phyloP scores from a whole-genome alignment of 176 grass and related monocot genomes.

The Oryza longistaminata region DNA sequence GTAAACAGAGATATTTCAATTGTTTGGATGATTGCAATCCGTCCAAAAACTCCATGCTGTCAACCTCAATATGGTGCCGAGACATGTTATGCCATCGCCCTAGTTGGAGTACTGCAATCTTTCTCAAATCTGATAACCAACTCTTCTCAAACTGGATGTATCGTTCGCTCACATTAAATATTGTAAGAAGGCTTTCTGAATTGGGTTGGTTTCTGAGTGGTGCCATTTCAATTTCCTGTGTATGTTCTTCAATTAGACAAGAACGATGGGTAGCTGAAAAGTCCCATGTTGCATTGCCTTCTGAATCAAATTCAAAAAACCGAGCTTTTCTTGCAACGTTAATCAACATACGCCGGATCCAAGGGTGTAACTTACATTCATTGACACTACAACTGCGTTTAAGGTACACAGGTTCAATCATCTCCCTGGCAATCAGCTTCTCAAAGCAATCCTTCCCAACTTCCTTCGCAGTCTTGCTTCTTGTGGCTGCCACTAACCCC shows the following conservation, averaged over 20 bases:
- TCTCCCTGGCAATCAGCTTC: conserved; percentile 38
- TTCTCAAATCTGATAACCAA: conserved; percentile 46
- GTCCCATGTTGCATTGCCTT: conserved; percentile 45
- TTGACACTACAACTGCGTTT: conserved; percentile 32
- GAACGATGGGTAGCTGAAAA: conserved; percentile 37
- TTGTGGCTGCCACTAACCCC: conserved; percentile 42
- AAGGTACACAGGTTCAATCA: conserved; percentile 46
- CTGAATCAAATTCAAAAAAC: conserved; percentile 58
- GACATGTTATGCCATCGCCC: conserved; percentile 49
- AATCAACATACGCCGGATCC: conserved; percentile 49
- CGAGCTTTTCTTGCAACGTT: conserved; percentile 44
- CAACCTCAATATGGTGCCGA: conserved; percentile 62
- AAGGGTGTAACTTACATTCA: conserved; percentile 55
- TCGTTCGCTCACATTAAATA: conserved; percentile 56
- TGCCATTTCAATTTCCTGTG: background rate
- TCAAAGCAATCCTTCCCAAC: conserved; percentile 42
- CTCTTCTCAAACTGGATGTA: conserved; percentile 54
- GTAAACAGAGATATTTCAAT: conserved; percentile 61
- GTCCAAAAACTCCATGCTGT: conserved; percentile 48
- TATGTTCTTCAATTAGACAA: conserved; percentile 37
- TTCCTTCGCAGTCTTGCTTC: conserved; percentile 36
- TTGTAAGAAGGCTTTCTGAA: conserved; percentile 22
- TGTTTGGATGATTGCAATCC: conserved; percentile 48
- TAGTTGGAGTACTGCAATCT: conserved; percentile 49
- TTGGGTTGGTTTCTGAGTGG: background rate